Evolutionary conservation across 148 eudicot species (phyloP).

Genomic region (Suaeda aralocaspica): DNA sequence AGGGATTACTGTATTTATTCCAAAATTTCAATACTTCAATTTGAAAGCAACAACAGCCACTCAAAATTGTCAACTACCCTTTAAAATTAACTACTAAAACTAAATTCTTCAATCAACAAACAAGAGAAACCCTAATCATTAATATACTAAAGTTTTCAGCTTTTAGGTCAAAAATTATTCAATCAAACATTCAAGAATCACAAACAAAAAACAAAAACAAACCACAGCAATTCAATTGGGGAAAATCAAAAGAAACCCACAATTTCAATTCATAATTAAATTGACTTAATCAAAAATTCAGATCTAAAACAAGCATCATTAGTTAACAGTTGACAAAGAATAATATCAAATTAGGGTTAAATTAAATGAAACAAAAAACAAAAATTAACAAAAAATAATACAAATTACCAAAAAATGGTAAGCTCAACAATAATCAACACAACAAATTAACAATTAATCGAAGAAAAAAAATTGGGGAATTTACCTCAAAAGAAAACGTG

Average conservation of each 20-base stretch:
- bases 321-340: neutral
- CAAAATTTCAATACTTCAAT: neutral
- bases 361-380: neutral
- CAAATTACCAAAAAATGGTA: neutral
- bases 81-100: too few relatives aligned
- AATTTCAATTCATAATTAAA: neutral
- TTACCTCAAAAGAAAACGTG: constrained; percentile 19
- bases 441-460: too few relatives aligned
- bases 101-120: neutral
- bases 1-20: too few relatives aligned
- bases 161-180: neutral
- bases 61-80: neutral
- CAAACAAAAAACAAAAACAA: neutral
- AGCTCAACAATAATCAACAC: too few relatives aligned
- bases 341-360: constrained; percentile 21
- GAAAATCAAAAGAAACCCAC: neutral
- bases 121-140: neutral
- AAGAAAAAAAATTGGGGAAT: neutral
- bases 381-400: neutral
- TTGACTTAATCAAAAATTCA: neutral
- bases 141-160: neutral
- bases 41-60: neutral
- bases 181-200: neutral
- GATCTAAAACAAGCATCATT: constrained; percentile 12
- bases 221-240: neutral